Conservation (phyloP, 768 basidiomycete genomes). For the Boletus subcaerulescens region DNA sequence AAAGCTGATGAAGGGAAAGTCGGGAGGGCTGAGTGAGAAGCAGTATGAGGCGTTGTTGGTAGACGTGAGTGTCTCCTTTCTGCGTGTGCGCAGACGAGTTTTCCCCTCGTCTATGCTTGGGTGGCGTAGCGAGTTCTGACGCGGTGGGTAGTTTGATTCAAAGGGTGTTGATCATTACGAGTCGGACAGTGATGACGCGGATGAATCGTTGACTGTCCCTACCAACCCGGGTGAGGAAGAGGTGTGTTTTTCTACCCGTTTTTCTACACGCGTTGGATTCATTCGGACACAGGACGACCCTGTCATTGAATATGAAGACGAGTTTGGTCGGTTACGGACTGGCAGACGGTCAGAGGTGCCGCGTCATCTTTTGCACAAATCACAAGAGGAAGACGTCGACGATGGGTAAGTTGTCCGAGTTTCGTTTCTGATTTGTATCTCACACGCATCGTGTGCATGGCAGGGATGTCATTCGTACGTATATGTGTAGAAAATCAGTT, state of each 20-base stretch:
- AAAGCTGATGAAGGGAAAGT: slow-evolving; percentile 72
- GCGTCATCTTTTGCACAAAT: slow-evolving; percentile 50
- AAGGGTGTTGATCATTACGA: slow-evolving; percentile 53
- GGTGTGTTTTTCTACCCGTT: slow-evolving; percentile 24
- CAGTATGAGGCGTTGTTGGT: slow-evolving; percentile 73
- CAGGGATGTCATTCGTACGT: slow-evolving; percentile 60
- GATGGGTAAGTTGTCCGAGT: slow-evolving; percentile 49
- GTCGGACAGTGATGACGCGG: slow-evolving; percentile 72
- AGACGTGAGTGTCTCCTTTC: slow-evolving; percentile 52
- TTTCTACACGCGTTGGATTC: background rate
- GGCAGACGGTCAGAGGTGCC: slow-evolving; percentile 75
- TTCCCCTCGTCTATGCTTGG: too few species aligned
- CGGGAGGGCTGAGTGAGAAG: slow-evolving; percentile 70
- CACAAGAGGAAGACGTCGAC: slow-evolving; percentile 38
- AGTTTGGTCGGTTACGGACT: slow-evolving; percentile 76
- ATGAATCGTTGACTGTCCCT: slow-evolving; percentile 72
- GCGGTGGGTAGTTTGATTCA: slow-evolving; percentile 56
- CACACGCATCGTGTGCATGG: slow-evolving; percentile 4
- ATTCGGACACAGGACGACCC: slow-evolving; percentile 57
- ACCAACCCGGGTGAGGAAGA: slow-evolving; percentile 36
- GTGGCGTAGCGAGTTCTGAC: background rate
- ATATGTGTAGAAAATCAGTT: slow-evolving; percentile 1
- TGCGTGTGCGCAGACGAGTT: too few species aligned
- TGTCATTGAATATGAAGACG: slow-evolving; percentile 82
- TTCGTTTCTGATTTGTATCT: background rate